phyloP scores from a whole-genome alignment of 257 asterid genomes.

The Fraxinus excelsior region DNA sequence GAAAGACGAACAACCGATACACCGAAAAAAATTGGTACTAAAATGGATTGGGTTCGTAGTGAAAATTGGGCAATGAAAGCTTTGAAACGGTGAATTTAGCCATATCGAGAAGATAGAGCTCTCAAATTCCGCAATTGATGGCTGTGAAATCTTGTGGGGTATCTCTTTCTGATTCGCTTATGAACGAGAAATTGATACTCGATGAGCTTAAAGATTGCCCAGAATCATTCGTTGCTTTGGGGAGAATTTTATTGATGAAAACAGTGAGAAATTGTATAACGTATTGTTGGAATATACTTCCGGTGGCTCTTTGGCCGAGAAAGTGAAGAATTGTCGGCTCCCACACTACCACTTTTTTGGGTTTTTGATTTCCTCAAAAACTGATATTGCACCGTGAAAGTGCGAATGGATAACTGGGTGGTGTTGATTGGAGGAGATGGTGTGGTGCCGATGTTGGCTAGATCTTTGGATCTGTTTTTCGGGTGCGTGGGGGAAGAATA shows the following conservation, averaged over 20 bases:
- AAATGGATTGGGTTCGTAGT: slow-evolving; percentile 25
- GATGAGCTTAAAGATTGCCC: slow-evolving; percentile 22
- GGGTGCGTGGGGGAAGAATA: too few species aligned
- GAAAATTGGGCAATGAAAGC: slow-evolving; percentile 20
- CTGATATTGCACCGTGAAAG: too few species aligned
- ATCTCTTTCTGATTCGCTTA: slow-evolving; percentile 17
- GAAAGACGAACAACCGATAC: neutral
- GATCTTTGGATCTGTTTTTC: too few species aligned
- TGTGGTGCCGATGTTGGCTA: too few species aligned
- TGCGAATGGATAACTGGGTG: too few species aligned
- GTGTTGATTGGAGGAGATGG: too few species aligned
- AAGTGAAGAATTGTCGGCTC: neutral
- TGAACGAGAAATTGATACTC: slow-evolving; percentile 21
- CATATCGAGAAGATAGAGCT: neutral
- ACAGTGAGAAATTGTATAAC: slow-evolving; percentile 20
- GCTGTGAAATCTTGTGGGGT: slow-evolving; percentile 16
- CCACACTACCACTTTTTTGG: too few species aligned
- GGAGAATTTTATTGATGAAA: slow-evolving; percentile 12
- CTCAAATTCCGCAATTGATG: slow-evolving; percentile 9
- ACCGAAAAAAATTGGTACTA: too few species aligned
- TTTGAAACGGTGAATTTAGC: slow-evolving; percentile 20
- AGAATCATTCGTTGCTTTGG: slow-evolving; percentile 20
- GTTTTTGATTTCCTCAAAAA: too few species aligned
- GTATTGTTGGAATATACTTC: slow-evolving; percentile 22
- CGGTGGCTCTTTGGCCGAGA: slow-evolving; percentile 21